Evolutionary conservation across 1,284 basidiomycete species (phyloP), one percentile per base, ranked within the genome.

Genomic region (Rhodotorula sp.): DNA sequence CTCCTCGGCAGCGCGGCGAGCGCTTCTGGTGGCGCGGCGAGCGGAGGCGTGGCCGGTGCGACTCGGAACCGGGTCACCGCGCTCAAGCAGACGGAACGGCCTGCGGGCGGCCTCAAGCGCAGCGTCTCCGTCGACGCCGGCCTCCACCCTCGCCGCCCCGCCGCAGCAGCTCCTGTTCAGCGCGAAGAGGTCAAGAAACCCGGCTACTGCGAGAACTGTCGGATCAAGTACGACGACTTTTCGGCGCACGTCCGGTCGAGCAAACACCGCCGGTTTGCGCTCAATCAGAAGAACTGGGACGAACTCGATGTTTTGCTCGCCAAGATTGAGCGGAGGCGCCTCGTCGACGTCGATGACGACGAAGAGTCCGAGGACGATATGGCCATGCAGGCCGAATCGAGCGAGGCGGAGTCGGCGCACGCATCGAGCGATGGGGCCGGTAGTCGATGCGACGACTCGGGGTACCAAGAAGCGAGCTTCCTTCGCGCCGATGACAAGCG

Each of bases 141-240:
- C 67, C 80, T 57, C 24, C 20, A 55, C 29, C 37, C 29, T 12
- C 67, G 53, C 45, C 42, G 56, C 24, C 12, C 30, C 46, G 49
- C n/a, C 17, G 26, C 58, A 3, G 22, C 58, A 15, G 3, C 46
- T 12, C 37, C 44, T 22, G 69, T 65, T 14, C 61, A 62, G 12
- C 62, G 67, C 77, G 70, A 77, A 68, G 91, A 93, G 82, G 89
- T 86, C 64, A 89, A 86, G 78, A 97, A 93, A 80, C 92, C 95
- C 12, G 96, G 96, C 17, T 99, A 98, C 82, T 99, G 96, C 82
- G 96, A 99, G 80, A 96, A 95, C 80, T 99, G 96, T 81, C 86
- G 95, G 30, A 79, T 86, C 66, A 92, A 93, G 80, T 99, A 95
- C 79, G 88, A 90, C 0, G 90, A 97, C 81, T 95, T 99, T 77